Conservation (phyloP, 257 asterid species). For the Anisodus tanguticus region DNA sequence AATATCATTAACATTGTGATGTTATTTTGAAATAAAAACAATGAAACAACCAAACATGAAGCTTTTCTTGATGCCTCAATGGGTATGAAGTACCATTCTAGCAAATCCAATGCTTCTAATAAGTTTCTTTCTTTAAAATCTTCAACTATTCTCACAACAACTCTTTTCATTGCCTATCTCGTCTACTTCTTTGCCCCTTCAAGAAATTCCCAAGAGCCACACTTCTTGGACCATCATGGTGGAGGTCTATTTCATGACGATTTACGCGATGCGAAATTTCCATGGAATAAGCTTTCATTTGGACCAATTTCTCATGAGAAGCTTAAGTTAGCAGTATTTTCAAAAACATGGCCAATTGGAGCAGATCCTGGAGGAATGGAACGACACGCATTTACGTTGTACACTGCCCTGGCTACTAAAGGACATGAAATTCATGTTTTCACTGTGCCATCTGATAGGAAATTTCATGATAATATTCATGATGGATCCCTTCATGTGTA, state of each 20-base stretch:
- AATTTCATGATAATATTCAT: constrained; percentile 28
- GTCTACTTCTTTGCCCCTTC: constrained; percentile 29
- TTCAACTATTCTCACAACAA: constrained; percentile 23
- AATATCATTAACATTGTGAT: not conserved
- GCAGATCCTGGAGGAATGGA: constrained; percentile 45
- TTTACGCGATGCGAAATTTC: constrained; percentile 34
- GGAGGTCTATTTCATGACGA: not conserved
- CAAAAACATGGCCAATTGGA: constrained; percentile 39
- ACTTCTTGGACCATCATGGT: not conserved
- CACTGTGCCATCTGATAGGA: constrained; percentile 35
- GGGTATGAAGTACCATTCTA: constrained; percentile 31
- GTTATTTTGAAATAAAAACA: not conserved
- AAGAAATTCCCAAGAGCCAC: not conserved
- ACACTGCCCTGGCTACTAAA: constrained; percentile 30
- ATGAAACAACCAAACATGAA: not conserved
- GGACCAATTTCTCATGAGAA: constrained; percentile 25
- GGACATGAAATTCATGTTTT: constrained; percentile 40
- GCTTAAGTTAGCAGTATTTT: constrained; percentile 38
- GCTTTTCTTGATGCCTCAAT: not conserved
- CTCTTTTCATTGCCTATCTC: constrained; percentile 26
- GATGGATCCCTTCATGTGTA: constrained; percentile 32
- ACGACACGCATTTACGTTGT: constrained; percentile 38
- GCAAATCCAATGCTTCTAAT: constrained; percentile 26
- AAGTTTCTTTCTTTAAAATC: not conserved
- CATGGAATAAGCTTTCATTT: constrained; percentile 43